Evolutionary conservation across 148 eudicot genomes (phyloP).

Genomic region (Polygonum maritimum): DNA sequence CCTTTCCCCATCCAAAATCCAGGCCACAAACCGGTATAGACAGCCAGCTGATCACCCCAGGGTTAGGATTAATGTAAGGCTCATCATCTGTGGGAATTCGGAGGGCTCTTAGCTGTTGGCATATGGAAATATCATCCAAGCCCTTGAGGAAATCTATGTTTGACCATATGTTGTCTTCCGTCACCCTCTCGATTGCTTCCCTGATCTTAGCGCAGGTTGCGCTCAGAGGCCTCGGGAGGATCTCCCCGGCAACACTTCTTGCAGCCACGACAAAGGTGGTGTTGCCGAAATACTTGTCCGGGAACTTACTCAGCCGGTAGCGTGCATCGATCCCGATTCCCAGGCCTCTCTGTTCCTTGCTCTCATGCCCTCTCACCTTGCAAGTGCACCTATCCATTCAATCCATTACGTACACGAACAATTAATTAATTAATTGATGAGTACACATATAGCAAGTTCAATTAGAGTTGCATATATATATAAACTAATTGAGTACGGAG

Average conservation of each 20-base stretch:
- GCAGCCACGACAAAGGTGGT: conserved; percentile 19
- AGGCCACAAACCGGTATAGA: background rate
- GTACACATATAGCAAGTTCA: too few species aligned
- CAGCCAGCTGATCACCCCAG: conserved; percentile 9
- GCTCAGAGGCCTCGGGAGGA: conserved; percentile 24
- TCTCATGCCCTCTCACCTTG: conserved; percentile 27
- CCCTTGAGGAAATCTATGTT: conserved; percentile 15
- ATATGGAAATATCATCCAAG: conserved; percentile 18
- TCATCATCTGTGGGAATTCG: background rate
- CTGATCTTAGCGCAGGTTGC: conserved; percentile 25
- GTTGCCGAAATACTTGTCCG: conserved; percentile 40
- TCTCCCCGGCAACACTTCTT: conserved; percentile 15
- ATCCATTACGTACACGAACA: too few species aligned
- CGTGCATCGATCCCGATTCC: conserved; percentile 23
- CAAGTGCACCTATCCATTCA: background rate
- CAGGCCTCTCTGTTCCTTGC: conserved; percentile 12
- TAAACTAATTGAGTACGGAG: too few species aligned
- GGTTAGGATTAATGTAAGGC: background rate
- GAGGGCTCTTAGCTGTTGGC: conserved; percentile 17
- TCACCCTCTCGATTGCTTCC: conserved; percentile 21
- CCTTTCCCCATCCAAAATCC: conserved; percentile 11
- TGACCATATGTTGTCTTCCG: conserved; percentile 18
- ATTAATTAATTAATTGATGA: too few species aligned
- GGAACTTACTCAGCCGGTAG: conserved; percentile 30
- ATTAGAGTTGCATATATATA: too few species aligned